Evolutionary conservation across 805 yeast genomes (phyloP), one percentile per base, ranked within the genome.

Genomic region (Saccharomycopsis synnaedendra): DNA sequence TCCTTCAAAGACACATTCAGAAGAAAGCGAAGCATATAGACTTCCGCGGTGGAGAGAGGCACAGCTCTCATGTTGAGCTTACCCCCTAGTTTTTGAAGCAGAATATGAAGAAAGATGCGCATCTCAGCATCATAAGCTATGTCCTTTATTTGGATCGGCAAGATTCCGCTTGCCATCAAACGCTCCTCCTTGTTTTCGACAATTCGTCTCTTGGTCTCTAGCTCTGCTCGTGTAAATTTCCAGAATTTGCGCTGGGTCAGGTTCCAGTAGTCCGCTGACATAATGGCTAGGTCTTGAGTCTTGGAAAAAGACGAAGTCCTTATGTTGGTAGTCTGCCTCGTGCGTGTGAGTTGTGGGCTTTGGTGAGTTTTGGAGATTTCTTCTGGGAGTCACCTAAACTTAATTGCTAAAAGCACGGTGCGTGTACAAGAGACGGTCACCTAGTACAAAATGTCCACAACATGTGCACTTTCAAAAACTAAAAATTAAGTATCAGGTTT

Each of bases 201-300:
- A 41, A 64, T 58, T 44, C 56, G 73, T 52, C 73, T 75, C 48
- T 65, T 68, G 51, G 60, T 65, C 34, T 56, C 58, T 32, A 90
- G 69, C 27, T 76, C 65, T 33, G 78, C 81, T 42, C 85, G 69
- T 1, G 86, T 75, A 58, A 80, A 78, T 57, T 85, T 90, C 97
- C 97, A 90, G 56, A 76, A 71, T 38, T 65, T 67, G 41, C 95
- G 64, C 59, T 89, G 97, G 1, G 94, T 77, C 3, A 95, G 85
- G 11, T 71, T 71, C 96, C 96, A 86, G 62, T 80, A 89, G 60
- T 84, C 84, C 0, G 95, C 95, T 2, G 93, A 80, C 96, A 67
- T 65, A 8, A 29, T 40, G 19, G 19, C 19, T 19, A 19, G 19
- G 19, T 19, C 19, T 19, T 33, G 10, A 29, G 34, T 41, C n/a